A percentile compares a stretch with the other conserved stretches of the same genome.
These are phyloP conservation scores for Trichoderma orchidacearum DNA, from an alignment of 495 filamentous ascomycete species.

Conservation along the genomic window DNA sequence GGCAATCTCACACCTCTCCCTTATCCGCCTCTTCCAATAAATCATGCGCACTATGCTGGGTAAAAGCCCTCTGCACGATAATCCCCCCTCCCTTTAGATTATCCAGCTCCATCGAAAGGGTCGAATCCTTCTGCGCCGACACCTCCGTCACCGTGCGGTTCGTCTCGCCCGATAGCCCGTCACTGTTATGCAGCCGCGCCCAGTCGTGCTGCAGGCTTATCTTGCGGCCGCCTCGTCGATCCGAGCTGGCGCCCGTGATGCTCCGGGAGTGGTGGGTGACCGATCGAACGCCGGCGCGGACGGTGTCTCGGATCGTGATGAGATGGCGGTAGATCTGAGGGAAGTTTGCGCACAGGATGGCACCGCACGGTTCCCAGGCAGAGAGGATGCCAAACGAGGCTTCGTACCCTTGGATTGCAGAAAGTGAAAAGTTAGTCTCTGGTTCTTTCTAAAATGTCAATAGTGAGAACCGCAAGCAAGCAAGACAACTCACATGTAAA, in stretches of 20 bases:
- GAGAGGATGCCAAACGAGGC: conserved; percentile 27
- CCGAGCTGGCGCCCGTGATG: not conserved
- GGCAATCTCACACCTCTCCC: not conserved
- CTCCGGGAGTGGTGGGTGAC: not conserved
- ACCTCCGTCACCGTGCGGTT: not conserved
- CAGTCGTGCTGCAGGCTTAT: not conserved
- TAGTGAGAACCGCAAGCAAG: too few species aligned
- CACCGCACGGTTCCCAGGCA: conserved; percentile 28
- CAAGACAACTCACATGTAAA: conserved; percentile 19
- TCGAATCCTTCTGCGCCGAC: not conserved
- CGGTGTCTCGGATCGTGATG: not conserved
- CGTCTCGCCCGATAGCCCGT: not conserved
- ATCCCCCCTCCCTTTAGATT: not conserved
- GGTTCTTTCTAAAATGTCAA: not conserved
- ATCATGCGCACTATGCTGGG: not conserved
- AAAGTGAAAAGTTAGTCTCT: not conserved
- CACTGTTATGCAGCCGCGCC: not conserved
- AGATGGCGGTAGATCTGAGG: conserved; percentile 15
- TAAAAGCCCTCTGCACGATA: not conserved
- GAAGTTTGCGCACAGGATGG: conserved; percentile 30
- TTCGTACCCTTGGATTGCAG: conserved; percentile 17
- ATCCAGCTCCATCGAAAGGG: not conserved
- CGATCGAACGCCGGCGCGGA: not conserved
- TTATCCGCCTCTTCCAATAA: not conserved
- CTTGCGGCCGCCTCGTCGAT: not conserved